Evolutionary conservation across 495 filamentous ascomycete species (phyloP), one percentile per base, ranked within the genome.

Genomic region (Articulospora tetracladia): DNA sequence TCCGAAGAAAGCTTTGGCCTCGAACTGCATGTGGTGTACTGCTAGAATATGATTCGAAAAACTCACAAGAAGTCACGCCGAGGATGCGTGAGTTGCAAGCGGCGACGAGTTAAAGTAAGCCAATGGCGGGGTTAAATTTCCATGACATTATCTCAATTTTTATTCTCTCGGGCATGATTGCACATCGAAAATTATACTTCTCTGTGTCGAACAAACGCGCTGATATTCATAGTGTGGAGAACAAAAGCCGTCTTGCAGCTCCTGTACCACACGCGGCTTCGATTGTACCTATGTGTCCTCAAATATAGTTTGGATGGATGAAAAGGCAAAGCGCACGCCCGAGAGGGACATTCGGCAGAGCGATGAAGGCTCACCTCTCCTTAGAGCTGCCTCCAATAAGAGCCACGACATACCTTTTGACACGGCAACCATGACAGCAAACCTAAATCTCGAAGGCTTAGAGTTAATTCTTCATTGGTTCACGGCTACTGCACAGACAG

Each of bases 171-270:
- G 17, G 3, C 7, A 47, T 23, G 20, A n/a, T n/a, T 47, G 17
- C 15, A 23, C 19, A 3, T 23, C 7, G 17, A 47, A 6, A 7
- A 6, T n/a, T 4, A 12, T 39, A 15, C 54, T 15, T 11, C 39
- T 57, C 34, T 44, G 3, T 57, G 52, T 10, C 28, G 15, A 13
- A 4, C 3, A 36, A 36, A n/a, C 53, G 26, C 22, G 53, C 58
- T 60, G 50, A 60, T 23, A 22, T 2, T 54, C 54, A 60, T 11
- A 60, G 58, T 60, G 58, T 32, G 50, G 54, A 17, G 58, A 60
- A 25, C 13, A 60, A 22, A 53, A 60, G 23, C 58, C 58, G 22
- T 17, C 23, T 13, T 60, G 58, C 24, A 19, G 23, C 13, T 53
- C 53, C 39, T 60, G 58, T 23, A 17, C 47, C 30, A 27, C 34